Percentiles rank a stretch among this genome's conserved stretches.
Evolutionary conservation across 1,284 basidiomycete species (phyloP).

Genomic region (Ganoderma lingzhi): DNA sequence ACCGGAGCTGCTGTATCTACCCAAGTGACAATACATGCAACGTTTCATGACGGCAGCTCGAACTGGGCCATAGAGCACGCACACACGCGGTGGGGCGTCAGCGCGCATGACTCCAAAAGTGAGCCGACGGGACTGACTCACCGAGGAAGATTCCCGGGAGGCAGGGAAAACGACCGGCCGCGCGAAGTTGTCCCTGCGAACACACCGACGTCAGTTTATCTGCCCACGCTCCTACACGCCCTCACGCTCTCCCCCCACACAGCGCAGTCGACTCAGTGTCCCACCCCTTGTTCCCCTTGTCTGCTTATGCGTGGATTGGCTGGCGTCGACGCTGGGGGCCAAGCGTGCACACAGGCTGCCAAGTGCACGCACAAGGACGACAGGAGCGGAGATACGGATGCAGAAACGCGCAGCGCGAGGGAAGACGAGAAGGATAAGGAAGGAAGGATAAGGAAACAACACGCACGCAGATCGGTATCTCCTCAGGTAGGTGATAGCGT

Average conservation of each 20-base stretch:
- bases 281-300: conserved; percentile 7
- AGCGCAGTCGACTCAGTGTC: conserved; percentile 5
- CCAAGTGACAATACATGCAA: background rate
- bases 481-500: conserved; percentile 92
- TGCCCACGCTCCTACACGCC: conserved; percentile 21
- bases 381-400: conserved; percentile 1
- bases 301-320: conserved; percentile 4
- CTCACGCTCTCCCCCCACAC: background rate
- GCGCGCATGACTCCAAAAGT: conserved; percentile 24
- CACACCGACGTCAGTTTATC: conserved; percentile 16
- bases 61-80: conserved; percentile 15
- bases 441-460: conserved; percentile 6
- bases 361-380: background rate
- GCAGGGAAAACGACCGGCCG: conserved; percentile 38
- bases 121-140: conserved; percentile 32
- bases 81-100: conserved; percentile 12
- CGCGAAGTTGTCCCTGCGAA: conserved; percentile 37
- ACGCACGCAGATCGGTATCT: conserved; percentile 86
- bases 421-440: background rate
- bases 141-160: conserved; percentile 35
- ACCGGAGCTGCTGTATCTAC: conserved; percentile 10
- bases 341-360: background rate
- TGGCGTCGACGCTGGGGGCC: background rate
- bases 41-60: conserved; percentile 26
- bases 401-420: background rate